Conservation (phyloP, 768 basidiomycete genomes). For the Hericium coralloides region DNA sequence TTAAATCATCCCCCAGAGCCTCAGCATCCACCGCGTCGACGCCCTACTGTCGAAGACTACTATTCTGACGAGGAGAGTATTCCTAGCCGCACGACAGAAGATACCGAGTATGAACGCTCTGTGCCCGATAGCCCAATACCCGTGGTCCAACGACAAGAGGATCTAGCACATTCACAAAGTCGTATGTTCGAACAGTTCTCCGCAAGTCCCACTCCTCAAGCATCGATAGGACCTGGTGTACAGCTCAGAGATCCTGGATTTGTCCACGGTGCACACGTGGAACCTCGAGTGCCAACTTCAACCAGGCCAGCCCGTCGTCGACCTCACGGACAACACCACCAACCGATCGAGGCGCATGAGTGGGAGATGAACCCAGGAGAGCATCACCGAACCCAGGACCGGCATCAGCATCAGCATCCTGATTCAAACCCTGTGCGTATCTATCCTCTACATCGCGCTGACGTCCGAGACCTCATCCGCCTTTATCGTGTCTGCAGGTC, state of each 20-base stretch:
- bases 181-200: conserved; percentile 13
- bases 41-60: conserved; percentile 1
- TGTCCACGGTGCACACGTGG: neutral
- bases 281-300: neutral
- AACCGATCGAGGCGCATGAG: neutral
- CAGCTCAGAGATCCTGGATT: no score
- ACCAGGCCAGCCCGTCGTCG: neutral
- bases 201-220: neutral
- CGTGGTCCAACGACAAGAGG: conserved; percentile 9
- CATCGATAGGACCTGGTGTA: no score
- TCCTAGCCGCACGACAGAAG: neutral
- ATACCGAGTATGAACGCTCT: conserved; percentile 2
- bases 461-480: no score
- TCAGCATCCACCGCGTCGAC: neutral
- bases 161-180: neutral
- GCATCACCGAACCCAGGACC: neutral
- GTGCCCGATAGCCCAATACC: conserved; percentile 8
- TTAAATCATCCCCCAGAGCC: conserved; percentile 1
- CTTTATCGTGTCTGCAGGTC: neutral
- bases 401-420: neutral
- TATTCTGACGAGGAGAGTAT: conserved; percentile 8
- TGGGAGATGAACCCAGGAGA: neutral
- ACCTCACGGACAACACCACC: neutral
- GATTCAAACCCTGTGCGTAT: no score
- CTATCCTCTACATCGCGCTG: no score